These are phyloP conservation scores for Magnolia changhungtana DNA, from an alignment of 164 flowering plant species.

Conservation along the genomic window DNA sequence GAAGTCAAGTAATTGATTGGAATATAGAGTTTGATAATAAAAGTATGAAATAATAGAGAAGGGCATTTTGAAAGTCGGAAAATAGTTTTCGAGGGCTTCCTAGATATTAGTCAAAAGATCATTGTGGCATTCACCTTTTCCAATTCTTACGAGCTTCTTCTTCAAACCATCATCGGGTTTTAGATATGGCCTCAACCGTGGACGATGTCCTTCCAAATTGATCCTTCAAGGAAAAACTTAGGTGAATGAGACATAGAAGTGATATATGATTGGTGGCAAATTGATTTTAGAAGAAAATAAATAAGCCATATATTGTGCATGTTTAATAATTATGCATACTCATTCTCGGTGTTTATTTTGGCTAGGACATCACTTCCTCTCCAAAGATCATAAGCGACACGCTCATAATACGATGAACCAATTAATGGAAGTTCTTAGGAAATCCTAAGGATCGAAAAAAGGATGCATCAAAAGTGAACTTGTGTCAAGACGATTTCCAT, in stretches of 20 bases:
- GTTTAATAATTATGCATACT: slow-evolving; percentile 46
- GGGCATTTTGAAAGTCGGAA: too few relatives aligned
- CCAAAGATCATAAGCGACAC: slow-evolving; percentile 76
- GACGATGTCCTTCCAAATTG: slow-evolving; percentile 79
- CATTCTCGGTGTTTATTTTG: slow-evolving; percentile 60
- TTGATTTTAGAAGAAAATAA: neutral
- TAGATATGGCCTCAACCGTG: slow-evolving; percentile 55
- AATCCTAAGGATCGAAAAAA: neutral
- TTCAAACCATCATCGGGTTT: slow-evolving; percentile 38
- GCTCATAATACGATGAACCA: slow-evolving; percentile 6
- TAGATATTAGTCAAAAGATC: too few relatives aligned
- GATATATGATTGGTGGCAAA: neutral
- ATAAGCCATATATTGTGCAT: neutral
- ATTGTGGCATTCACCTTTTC: too few relatives aligned
- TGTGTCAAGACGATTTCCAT: too few relatives aligned
- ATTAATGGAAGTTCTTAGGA: neutral
- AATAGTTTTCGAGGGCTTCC: too few relatives aligned
- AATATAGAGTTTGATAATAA: too few relatives aligned
- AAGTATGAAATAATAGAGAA: too few relatives aligned
- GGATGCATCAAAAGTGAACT: too few relatives aligned
- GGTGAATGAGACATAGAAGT: neutral
- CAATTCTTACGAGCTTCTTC: too few relatives aligned
- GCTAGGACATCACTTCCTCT: slow-evolving; percentile 54
- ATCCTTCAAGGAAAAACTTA: slow-evolving; percentile 46
- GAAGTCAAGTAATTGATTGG: too few relatives aligned